Evolutionary conservation across 2,329 filamentous ascomycete species (phyloP), one percentile per base, ranked within the genome.

Genomic region (Ceratocystis papillata): DNA sequence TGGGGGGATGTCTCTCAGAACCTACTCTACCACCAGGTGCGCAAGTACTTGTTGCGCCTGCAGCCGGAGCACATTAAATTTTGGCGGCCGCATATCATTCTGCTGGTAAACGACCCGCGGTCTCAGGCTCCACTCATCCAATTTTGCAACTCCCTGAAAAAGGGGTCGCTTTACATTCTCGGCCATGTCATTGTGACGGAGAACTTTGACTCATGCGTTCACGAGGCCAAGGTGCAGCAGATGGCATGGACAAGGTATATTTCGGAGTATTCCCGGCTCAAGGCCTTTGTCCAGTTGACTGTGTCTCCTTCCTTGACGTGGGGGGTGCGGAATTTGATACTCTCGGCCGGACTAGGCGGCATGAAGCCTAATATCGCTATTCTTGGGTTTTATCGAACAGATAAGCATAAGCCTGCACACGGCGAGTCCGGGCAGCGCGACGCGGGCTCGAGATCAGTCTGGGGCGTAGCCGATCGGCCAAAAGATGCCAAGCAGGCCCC

Each of bases 1-100:
- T 96, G 90, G 90, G 90, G 90, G 1, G 90, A 95, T 74, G 90
- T 96, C 20, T 92, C 88, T 7, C 90, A 96, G 71, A 92, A 89
- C 71, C 77, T 96, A 68, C 95, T 96, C 64, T 96, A 95, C 72
- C 69, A 84, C 68, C 90, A 96, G 76, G 90, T 95, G 15, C 83
- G 90, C 68, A 96, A 96, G 71, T 95, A 96, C 72, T 76, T 96
- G 37, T 78, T 96, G 37, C 84, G 90, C n/a, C 78, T 96, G 37
- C 86, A 85, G 62, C 89, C 90, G 45, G 90, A 96, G 71, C 90
- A 96, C 73, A 91, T 96, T 74, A 96, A 96, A 72, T 96, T 95
- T 73, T 96, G 91, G 90, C 82, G 90, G 63, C 90, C 90, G 0
- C 90, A 95, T 70, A 92, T 96, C 55, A 82, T 96, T 61, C 79